Evolutionary conservation across 139 green algal genomes (phyloP).

Genomic region (Axilococcus clingmanii): DNA sequence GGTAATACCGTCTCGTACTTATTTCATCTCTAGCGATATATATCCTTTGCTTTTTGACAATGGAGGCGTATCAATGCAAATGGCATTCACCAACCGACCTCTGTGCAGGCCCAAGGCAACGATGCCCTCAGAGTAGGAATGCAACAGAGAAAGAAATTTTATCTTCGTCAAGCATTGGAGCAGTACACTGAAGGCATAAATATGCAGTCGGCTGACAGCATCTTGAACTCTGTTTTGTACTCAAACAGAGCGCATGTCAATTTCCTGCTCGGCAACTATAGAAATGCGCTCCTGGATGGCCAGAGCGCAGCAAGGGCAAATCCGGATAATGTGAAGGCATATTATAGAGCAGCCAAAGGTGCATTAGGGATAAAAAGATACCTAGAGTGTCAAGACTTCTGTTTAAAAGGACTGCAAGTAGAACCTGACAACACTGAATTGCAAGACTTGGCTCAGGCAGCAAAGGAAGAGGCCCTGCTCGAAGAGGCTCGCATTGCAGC

Average conservation of each 20-base stretch:
- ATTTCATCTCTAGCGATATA: not conserved
- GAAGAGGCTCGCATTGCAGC: slow-evolving; percentile 3
- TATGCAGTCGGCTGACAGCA: slow-evolving; percentile 7
- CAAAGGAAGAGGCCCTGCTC: slow-evolving; percentile 1
- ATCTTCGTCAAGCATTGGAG: slow-evolving; percentile 58
- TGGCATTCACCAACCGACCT: not conserved
- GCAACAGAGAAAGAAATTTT: slow-evolving; percentile 60
- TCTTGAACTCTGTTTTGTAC: slow-evolving; percentile 39
- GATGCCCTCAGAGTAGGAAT: slow-evolving; percentile 54
- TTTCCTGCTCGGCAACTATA: slow-evolving; percentile 66
- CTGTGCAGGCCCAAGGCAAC: slow-evolving; percentile 71
- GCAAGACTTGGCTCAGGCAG: slow-evolving; percentile 15
- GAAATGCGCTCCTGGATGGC: slow-evolving; percentile 55
- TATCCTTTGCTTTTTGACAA: not conserved
- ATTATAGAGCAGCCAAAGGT: slow-evolving; percentile 59
- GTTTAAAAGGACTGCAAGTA: slow-evolving; percentile 34
- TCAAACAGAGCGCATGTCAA: slow-evolving; percentile 74
- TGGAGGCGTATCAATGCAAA: not conserved
- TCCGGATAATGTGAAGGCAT: slow-evolving; percentile 51
- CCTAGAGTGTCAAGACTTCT: slow-evolving; percentile 33
- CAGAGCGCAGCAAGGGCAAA: slow-evolving; percentile 32
- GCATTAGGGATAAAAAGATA: slow-evolving; percentile 52
- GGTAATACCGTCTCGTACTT: no score
- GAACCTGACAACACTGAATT: slow-evolving; percentile 57
- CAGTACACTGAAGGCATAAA: slow-evolving; percentile 62